A percentile compares a stretch with the other conserved stretches of the same genome.
Evolutionary conservation across 352 stramenopile species (phyloP).

Genomic region (Phytopythium oedochilum): DNA sequence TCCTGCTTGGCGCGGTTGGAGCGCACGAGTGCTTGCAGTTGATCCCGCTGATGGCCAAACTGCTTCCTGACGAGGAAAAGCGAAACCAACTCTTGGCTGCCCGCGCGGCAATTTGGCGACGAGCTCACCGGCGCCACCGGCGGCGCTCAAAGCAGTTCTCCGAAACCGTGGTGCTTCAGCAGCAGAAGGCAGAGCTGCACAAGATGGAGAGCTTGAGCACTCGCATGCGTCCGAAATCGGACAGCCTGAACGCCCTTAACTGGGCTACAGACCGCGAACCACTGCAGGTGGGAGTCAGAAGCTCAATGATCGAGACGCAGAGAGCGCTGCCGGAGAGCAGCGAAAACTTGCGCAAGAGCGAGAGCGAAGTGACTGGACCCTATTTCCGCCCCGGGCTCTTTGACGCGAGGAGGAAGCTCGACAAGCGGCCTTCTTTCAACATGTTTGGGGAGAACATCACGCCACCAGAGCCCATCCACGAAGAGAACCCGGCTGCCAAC

Average conservation of each 20-base stretch:
- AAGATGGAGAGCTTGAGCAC: conserved; percentile 17
- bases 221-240: conserved; percentile 44
- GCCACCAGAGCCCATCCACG: conserved; percentile 42
- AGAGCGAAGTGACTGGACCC: conserved; percentile 15
- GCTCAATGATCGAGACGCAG: conserved; percentile 34
- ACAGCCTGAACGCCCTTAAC: conserved; percentile 25
- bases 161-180: conserved; percentile 60
- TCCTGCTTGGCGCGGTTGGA: conserved; percentile 62
- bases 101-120: conserved; percentile 55
- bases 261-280: conserved; percentile 16
- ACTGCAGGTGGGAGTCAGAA: conserved; percentile 13
- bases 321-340: conserved; percentile 11
- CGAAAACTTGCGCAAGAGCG: conserved; percentile 9
- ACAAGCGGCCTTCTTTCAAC: conserved; percentile 58
- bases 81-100: conserved; percentile 55
- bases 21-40: conserved; percentile 66
- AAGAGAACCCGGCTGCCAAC: conserved; percentile 48
- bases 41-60: conserved; percentile 63
- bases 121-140: conserved; percentile 51
- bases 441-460: conserved; percentile 51
- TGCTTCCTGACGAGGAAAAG: conserved; percentile 66
- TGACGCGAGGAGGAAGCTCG: conserved; percentile 59
- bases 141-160: conserved; percentile 80
- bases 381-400: conserved; percentile 24
- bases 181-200: conserved; percentile 45